A percentile compares a stretch with the other conserved stretches of the same genome.
These are phyloP conservation scores for Sclerotinia nivalis DNA, from an alignment of 2,329 filamentous ascomycete genomes.

Conservation along the genomic window DNA sequence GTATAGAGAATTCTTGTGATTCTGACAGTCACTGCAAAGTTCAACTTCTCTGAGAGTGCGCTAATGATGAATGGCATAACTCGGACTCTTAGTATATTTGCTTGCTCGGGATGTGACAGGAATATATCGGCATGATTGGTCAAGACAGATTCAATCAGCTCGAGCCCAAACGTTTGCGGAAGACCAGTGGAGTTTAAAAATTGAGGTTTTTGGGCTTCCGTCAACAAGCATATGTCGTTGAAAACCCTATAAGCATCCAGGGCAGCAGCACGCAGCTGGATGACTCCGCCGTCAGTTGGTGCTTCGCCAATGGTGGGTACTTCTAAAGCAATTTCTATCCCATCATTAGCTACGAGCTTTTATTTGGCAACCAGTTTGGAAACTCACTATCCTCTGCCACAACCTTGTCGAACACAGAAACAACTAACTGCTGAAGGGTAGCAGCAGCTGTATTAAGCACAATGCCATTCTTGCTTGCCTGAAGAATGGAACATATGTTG, in stretches of 20 bases:
- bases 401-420: conserved; percentile 91
- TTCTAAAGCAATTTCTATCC: conserved; percentile 46
- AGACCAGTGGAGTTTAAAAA: conserved; percentile 79
- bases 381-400: conserved; percentile 73
- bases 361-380: not conserved
- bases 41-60: conserved; percentile 73
- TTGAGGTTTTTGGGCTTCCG: conserved; percentile 79
- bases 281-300: conserved; percentile 61
- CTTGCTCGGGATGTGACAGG: conserved; percentile 74
- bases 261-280: conserved; percentile 72
- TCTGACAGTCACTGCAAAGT: conserved; percentile 80
- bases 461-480: conserved; percentile 87
- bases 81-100: conserved; percentile 71
- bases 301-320: conserved; percentile 65
- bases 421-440: conserved; percentile 92
- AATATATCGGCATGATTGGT: conserved; percentile 84
- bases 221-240: conserved; percentile 84
- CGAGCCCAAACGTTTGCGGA: conserved; percentile 80
- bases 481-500: conserved; percentile 88
- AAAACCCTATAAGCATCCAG: conserved; percentile 86
- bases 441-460: conserved; percentile 95
- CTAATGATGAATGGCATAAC: conserved; percentile 83
- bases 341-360: conserved; percentile 24
- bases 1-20: conserved; percentile 82
- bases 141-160: conserved; percentile 88